Conservation (phyloP, 2,329 filamentous ascomycete species). For the Elsinoe batatas region DNA sequence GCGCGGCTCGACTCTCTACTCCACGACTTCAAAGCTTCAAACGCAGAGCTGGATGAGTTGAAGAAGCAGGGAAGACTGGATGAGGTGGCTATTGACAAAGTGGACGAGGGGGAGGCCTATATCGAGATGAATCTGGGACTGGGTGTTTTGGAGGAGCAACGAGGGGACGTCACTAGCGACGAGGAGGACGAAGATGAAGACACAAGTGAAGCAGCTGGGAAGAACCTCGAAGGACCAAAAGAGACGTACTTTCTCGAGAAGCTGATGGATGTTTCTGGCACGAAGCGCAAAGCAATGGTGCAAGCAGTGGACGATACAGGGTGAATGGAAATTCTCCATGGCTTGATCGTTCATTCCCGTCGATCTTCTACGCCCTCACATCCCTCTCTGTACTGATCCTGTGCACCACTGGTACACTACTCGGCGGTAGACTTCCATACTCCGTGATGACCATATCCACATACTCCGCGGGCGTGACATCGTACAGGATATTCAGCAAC, state of each 20-base stretch:
- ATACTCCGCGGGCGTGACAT: slow-evolving; percentile 80
- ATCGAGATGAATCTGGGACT: slow-evolving; percentile 30
- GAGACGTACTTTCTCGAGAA: slow-evolving; percentile 20
- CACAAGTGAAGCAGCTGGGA: neutral
- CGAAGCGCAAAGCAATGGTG: slow-evolving; percentile 14
- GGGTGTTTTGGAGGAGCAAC: slow-evolving; percentile 26
- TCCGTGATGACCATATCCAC: slow-evolving; percentile 87
- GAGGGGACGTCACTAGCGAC: slow-evolving; percentile 10
- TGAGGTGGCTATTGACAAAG: slow-evolving; percentile 24
- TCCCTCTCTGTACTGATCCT: slow-evolving; percentile 41
- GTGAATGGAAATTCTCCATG: neutral
- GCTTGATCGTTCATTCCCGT: neutral
- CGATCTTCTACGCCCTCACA: slow-evolving; percentile 13
- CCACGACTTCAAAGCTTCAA: slow-evolving; percentile 25
- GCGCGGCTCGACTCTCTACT: slow-evolving; percentile 23
- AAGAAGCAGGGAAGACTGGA: slow-evolving; percentile 17
- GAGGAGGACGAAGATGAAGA: slow-evolving; percentile 11
- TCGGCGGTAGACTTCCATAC: slow-evolving; percentile 75
- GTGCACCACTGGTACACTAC: slow-evolving; percentile 69
- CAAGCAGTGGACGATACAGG: slow-evolving; percentile 14
- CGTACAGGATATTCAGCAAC: slow-evolving; percentile 71
- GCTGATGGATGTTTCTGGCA: slow-evolving; percentile 19
- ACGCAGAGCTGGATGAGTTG: slow-evolving; percentile 20
- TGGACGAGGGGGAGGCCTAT: slow-evolving; percentile 24
- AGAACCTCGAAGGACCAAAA: neutral